phyloP scores from a whole-genome alignment of 2,329 filamentous ascomycete species.

The Plectosphaerella plurivora region DNA sequence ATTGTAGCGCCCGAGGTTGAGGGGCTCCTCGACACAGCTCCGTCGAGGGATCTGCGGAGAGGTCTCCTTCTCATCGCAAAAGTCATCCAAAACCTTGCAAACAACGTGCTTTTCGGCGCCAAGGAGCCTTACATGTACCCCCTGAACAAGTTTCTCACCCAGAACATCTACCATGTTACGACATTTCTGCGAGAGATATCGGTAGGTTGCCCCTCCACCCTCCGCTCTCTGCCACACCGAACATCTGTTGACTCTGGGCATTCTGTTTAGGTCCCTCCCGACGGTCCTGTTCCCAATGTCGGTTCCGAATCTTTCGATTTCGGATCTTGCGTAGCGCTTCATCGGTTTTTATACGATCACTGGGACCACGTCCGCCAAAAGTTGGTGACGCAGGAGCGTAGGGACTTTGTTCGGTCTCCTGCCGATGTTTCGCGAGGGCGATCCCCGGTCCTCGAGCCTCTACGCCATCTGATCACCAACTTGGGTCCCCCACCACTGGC shows the following conservation, averaged over 20 bases:
- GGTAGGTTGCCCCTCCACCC: conserved; percentile 33
- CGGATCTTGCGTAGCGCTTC: conserved; percentile 64
- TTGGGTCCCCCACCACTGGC: conserved; percentile 64
- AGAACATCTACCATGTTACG: conserved; percentile 65
- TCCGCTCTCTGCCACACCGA: not conserved
- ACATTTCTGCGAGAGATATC: conserved; percentile 65
- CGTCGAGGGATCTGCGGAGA: conserved; percentile 65
- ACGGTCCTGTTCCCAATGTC: conserved; percentile 33
- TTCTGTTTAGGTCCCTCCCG: conserved; percentile 37
- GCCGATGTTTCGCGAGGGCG: conserved; percentile 46
- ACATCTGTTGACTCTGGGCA: conserved; percentile 8
- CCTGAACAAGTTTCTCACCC: conserved; percentile 62
- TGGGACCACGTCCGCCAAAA: conserved; percentile 67
- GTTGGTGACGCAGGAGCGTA: conserved; percentile 54
- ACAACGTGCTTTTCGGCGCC: conserved; percentile 67
- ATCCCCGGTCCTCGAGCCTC: conserved; percentile 54
- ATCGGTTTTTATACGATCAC: conserved; percentile 66
- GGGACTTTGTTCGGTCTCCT: conserved; percentile 51
- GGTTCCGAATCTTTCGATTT: conserved; percentile 59
- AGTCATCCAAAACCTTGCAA: conserved; percentile 66
- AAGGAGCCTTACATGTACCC: conserved; percentile 72
- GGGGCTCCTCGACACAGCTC: conserved; percentile 55
- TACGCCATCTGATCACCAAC: conserved; percentile 59
- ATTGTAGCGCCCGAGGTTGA: conserved; percentile 67
- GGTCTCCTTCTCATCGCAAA: conserved; percentile 67